phyloP scores from a whole-genome alignment of 148 eudicot species.

The Vaccinium corymbosum region DNA sequence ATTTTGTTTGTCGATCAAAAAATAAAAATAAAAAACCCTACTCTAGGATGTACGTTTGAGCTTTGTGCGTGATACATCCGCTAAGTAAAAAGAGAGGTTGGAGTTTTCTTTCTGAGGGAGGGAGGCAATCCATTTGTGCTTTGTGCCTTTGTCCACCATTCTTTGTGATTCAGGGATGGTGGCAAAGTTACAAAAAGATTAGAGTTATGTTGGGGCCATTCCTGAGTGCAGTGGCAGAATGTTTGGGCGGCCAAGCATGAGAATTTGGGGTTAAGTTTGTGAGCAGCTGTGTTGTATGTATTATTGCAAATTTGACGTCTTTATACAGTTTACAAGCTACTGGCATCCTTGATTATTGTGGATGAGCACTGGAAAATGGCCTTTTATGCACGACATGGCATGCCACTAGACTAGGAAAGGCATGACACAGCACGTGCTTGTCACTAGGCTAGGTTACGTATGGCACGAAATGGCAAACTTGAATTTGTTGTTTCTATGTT shows the following conservation, averaged over 20 bases:
- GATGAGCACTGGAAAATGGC: neutral
- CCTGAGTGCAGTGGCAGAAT: neutral
- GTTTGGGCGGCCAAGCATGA: neutral
- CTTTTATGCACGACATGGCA: neutral
- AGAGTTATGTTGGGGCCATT: neutral
- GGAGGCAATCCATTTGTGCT: neutral
- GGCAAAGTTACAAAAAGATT: neutral
- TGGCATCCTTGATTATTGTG: neutral
- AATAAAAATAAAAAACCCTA: too few relatives aligned
- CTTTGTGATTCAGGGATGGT: neutral
- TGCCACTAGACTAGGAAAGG: neutral
- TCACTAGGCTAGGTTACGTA: neutral
- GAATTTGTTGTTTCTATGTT: neutral
- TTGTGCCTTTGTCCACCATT: neutral
- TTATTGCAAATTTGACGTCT: neutral
- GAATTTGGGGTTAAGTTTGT: neutral
- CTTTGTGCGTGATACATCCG: neutral
- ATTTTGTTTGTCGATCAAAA: too few relatives aligned
- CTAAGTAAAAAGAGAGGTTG: neutral
- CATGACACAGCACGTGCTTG: neutral
- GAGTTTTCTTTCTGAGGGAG: neutral
- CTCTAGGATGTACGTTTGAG: neutral
- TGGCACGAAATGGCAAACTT: neutral
- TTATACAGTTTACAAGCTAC: neutral
- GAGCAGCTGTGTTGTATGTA: neutral